Base-by-base conservation (phyloP, 2,329 filamentous ascomycete species). In the Cercospora nicotianae region DNA sequence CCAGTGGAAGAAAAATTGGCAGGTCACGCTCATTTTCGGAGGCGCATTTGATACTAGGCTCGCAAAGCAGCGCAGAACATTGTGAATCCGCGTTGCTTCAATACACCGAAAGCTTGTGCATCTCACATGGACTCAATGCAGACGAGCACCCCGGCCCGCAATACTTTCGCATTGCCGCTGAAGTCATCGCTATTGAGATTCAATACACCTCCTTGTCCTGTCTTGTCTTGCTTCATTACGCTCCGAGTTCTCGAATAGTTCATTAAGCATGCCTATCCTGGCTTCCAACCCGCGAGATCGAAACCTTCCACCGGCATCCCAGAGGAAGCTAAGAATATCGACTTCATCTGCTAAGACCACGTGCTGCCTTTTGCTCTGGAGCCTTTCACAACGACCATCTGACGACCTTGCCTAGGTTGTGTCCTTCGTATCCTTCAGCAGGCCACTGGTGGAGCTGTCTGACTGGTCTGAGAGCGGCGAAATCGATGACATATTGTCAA, bases 391-490 rank as follows among this genome's bases (percentile, higher is more conserved):
- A 28, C 18, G 13, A 8, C 48, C 20, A 12, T 53, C 23, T 53
- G 36, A 39, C 36, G 16, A 39, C 16, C 36, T 39, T 39, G 36
- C 16, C 36, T 39, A 39, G 36, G 16, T 23, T 13, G 20, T 28
- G 36, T n/a, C 60, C 13, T 30, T 51, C 26, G 20, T 10, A 28
- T n/a, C 16, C 5, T 45, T 31, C 28, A 51, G 26, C 16, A 63
- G 16, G 1, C 45, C 60, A 31, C 45, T 45, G 12, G n/a, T n/a
- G 7, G 42, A 45, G 31, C 28, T 63, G 9, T 63, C 60, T 13
- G 42, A 28, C 30, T 36, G 23, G 16, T 64, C 66, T 13, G 62
- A 64, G 8, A 42, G 28, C 20, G 63, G 63, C 23, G 67, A 65
- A 26, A 66, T 60, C 20, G 51, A 36, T 53, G 67, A 66, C 28